These are phyloP conservation scores for Hibiscus tridactylites DNA, from an alignment of 345 rosid species.

Conservation along the genomic window DNA sequence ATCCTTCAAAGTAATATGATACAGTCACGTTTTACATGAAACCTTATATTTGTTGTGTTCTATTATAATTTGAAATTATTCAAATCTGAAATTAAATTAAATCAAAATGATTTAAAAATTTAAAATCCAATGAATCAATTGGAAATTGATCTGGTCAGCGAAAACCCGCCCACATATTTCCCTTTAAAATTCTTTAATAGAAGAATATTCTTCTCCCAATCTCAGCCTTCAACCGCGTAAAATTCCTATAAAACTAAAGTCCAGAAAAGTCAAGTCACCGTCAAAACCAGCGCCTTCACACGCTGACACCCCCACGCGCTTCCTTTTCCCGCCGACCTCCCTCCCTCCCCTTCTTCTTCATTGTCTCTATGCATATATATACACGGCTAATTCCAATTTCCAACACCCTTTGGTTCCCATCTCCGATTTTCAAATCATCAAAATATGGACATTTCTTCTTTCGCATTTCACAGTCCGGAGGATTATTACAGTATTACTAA, in stretches of 20 bases:
- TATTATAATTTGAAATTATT: no score
- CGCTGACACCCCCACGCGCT: background rate
- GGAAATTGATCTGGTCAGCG: no score
- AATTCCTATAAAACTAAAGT: background rate
- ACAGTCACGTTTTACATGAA: no score
- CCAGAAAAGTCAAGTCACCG: conserved; percentile 4
- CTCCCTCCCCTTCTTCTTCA: background rate
- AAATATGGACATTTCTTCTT: conserved; percentile 46
- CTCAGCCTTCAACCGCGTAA: background rate
- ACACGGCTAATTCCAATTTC: background rate
- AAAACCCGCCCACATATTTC: background rate
- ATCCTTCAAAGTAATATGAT: no score
- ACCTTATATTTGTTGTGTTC: no score
- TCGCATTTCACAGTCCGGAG: conserved; percentile 53
- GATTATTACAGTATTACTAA: conserved; percentile 27
- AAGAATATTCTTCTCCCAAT: background rate
- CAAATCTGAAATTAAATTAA: no score
- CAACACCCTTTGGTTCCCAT: conserved; percentile 1
- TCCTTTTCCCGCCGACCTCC: conserved; percentile 3
- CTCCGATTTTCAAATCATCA: background rate
- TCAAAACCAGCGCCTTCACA: conserved; percentile 1
- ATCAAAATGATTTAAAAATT: no score
- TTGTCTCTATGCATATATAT: background rate
- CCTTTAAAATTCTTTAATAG: background rate
- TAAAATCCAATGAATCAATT: no score